A percentile compares a stretch with the other conserved stretches of the same genome.
Conservation (phyloP, 306 rosid genomes). For the Phaseolus lunatus region DNA sequence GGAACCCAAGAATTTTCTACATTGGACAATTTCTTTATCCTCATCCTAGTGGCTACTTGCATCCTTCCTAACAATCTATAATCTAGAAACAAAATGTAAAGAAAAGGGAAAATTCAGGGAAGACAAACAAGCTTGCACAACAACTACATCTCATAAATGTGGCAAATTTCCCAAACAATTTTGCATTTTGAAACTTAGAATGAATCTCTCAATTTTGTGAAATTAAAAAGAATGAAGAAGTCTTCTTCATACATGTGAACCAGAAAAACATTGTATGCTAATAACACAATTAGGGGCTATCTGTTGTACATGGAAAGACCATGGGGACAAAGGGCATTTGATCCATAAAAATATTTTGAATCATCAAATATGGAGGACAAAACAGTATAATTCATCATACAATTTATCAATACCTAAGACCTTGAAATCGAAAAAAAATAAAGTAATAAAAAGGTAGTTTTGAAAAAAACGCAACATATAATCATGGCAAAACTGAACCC, state of each 20-base stretch:
- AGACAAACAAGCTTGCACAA: neutral
- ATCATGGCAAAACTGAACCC: slow-evolving; percentile 36
- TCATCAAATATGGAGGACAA: neutral
- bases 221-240: neutral
- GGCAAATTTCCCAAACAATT: neutral
- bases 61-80: neutral
- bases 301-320: neutral
- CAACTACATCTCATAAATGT: neutral
- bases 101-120: neutral
- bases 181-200: neutral
- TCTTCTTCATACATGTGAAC: neutral
- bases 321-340: neutral
- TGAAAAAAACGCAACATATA: neutral
- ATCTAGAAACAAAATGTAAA: neutral
- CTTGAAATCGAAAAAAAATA: neutral
- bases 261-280: slow-evolving; percentile 29
- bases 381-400: slow-evolving; percentile 15
- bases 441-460: slow-evolving; percentile 4
- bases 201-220: slow-evolving; percentile 4
- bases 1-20: no score
- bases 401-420: neutral
- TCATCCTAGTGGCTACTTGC: neutral
- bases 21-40: no score
- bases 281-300: neutral
- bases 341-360: neutral